Evolutionary conservation across 2,329 filamentous ascomycete species (phyloP), one percentile per base, ranked within the genome.

Genomic region (Sarocladium strictum): DNA sequence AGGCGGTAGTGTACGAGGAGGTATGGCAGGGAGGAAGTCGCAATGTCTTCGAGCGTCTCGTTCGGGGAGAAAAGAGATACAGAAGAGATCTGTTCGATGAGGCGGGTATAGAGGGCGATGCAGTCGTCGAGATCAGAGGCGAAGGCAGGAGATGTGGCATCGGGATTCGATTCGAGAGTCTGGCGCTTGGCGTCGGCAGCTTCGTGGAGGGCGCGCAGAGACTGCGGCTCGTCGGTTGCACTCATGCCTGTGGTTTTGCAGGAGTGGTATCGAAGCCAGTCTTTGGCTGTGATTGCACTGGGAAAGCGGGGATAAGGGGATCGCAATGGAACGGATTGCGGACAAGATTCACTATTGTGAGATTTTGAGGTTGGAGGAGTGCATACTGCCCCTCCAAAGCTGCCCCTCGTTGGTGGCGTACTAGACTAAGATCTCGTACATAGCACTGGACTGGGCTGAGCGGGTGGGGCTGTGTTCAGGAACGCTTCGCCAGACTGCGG

Each of bases 1-100:
- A 94, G 75, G 64, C 86, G 82, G 69, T 86, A 90, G 69, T 87
- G 80, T 58, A 92, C 81, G 21, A 90, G 79, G 58, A 99, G 79
- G 68, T 93, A 96, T 72, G 90, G 90, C 29, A 99, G 73, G 64
- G 96, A 86, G n/a, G 80, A 78, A 1, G 93, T 95, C 14, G 89
- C 77, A 29, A 97, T 75, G 72, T 99, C 94, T 58, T 99, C 94
- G 37, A 93, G 71, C 1, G 82, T 80, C 70, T 99, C 94, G 70
- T 99, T 99, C 33, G 85, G 78, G 61, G 90, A 96, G 79, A 97
- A 97, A 53, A 99, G 76, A 0, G 89, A 86, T 24, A 94, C 76
- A 57, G 83, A 78, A 60, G 83, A 76, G 59, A 89, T 83, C 55
- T 89, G 81, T 56, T 81, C 75, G 56, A 87, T 76, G 68, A 89